Evolutionary conservation across 179 eudicot species (phyloP).

Genomic region (Heliamphora pulchella): DNA sequence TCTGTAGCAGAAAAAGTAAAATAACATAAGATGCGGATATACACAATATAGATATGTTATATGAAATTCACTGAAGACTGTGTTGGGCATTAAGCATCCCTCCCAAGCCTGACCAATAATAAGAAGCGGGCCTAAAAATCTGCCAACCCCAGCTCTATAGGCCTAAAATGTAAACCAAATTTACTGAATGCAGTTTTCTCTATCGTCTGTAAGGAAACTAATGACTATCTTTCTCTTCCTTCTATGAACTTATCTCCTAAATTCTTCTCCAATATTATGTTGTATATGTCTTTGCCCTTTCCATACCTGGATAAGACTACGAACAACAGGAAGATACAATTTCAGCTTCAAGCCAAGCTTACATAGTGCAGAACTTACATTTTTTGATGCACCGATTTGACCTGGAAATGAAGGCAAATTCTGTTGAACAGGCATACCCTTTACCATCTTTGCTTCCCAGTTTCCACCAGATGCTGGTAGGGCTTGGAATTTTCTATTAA

Average conservation of each 20-base stretch:
- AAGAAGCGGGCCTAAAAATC: too few relatives aligned
- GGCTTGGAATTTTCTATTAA: slow-evolving; percentile 19
- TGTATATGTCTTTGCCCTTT: neutral
- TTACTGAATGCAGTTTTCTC: neutral
- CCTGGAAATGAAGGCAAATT: slow-evolving; percentile 20
- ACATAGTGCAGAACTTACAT: slow-evolving; percentile 30
- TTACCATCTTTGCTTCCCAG: slow-evolving; percentile 26
- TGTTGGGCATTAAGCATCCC: too few relatives aligned
- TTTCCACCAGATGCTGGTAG: slow-evolving; percentile 18
- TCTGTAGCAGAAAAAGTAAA: too few relatives aligned
- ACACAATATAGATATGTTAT: too few relatives aligned
- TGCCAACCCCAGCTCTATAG: too few relatives aligned
- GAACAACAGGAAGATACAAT: neutral
- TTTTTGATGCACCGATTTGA: slow-evolving; percentile 21
- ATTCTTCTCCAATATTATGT: neutral
- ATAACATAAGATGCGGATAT: too few relatives aligned
- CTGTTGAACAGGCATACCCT: slow-evolving; percentile 18
- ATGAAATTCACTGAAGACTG: too few relatives aligned
- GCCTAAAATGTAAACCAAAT: too few relatives aligned
- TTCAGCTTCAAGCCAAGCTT: neutral
- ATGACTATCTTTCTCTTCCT: neutral
- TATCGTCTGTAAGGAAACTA: neutral
- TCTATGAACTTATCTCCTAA: neutral
- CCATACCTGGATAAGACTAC: neutral
- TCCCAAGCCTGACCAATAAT: too few relatives aligned